Evolutionary conservation across 441 rosid genomes (phyloP), one percentile per base, ranked within the genome.

Genomic region (Erodium texanum): DNA sequence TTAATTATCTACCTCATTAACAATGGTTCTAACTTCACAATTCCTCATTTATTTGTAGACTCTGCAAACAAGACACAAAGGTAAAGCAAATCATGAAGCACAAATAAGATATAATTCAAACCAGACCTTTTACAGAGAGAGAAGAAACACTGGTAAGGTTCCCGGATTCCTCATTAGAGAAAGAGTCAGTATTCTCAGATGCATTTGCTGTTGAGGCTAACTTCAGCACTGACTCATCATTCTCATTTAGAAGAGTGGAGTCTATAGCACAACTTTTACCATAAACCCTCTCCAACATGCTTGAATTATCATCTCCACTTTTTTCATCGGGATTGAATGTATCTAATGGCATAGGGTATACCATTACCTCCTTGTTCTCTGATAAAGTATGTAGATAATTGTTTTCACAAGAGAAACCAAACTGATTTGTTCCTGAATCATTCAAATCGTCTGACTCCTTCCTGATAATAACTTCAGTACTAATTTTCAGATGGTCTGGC

Each of bases 41-140:
- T 1, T 10, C 45, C 9, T 52, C 59, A 3, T 52, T 18, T 15
- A 18, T 52, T 18, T 52, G 59, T 18, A 52, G 20, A 15, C 59
- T 52, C 15, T 18, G 19, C 11, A 15, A 52, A 14, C 5, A 2
- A 14, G 3, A 6, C 16, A 14, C 59, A 2, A 4, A 52, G 19
- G 20, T 9, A 29, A 36, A 58, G 61, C 22, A 8, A 43, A 36
- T 27, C 27, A 18, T 52, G 50, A 65, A 50, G 27, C 63, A 66
- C 43, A 56, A 15, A 65, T 24, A 34, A 50, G 52, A 38, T 18
- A 52, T 14, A 18, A 18, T 52, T 58, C 12, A 34, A 34, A 32
- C 52, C 29, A 50, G 38, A 34, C 76, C 76, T 73, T 73, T 67
- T 14, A 73, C 76, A 29, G 76, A 63, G 22, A 73, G 76, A 64